These are phyloP conservation scores for Nepenthes alata DNA, from an alignment of 179 eudicot genomes.

Conservation along the genomic window DNA sequence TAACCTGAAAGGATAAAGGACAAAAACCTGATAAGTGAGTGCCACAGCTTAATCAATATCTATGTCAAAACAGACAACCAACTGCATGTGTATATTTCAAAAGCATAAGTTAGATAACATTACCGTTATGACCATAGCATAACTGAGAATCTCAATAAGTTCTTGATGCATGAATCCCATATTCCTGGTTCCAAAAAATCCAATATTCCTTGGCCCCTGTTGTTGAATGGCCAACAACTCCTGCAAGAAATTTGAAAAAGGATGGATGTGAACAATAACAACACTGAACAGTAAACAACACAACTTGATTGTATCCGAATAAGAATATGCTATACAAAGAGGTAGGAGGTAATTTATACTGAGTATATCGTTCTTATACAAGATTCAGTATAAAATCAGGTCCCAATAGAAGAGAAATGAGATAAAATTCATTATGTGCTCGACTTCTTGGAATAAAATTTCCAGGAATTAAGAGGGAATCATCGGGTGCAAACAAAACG, in stretches of 20 bases:
- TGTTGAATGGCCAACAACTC: conserved; percentile 96
- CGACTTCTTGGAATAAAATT: no score
- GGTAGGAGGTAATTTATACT: conserved; percentile 1
- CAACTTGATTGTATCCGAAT: conserved; percentile 1
- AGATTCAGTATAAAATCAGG: no score
- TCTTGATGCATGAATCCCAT: conserved; percentile 99
- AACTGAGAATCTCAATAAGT: conserved; percentile 97
- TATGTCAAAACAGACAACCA: neutral
- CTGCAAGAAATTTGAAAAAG: conserved; percentile 24
- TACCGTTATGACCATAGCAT: conserved; percentile 98
- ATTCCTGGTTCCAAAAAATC: conserved; percentile 95
- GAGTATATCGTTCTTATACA: neutral
- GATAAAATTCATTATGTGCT: no score
- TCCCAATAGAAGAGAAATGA: no score
- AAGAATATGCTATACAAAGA: neutral
- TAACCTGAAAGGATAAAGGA: neutral
- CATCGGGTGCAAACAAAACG: neutral
- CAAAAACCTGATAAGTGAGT: neutral
- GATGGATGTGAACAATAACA: neutral
- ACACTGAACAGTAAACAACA: neutral
- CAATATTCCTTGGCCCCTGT: conserved; percentile 93
- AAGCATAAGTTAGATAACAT: neutral
- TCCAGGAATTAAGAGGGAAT: neutral
- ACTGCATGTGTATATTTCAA: neutral
- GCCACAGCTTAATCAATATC: neutral